Evolutionary conservation across 345 rosid species (phyloP).

Genomic region (Excoecaria agallocha): DNA sequence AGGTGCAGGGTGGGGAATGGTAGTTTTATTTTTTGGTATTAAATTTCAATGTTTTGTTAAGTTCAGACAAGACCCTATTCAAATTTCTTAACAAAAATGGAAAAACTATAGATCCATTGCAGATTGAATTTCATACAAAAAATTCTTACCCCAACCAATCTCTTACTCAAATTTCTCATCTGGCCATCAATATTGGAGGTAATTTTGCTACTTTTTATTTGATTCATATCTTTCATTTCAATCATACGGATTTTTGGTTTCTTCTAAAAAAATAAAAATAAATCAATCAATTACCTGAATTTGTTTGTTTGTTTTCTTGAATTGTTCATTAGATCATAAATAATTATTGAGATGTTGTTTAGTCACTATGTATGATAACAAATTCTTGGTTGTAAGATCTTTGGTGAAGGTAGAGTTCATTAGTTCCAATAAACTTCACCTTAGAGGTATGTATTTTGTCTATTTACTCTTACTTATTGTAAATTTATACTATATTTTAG

Average conservation of each 20-base stretch:
- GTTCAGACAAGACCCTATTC: neutral
- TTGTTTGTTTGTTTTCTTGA: neutral
- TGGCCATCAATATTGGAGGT: conserved; percentile 95
- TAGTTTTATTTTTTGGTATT: neutral
- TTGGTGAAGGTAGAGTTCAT: conserved; percentile 79
- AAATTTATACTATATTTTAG: too few species aligned
- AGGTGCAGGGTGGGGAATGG: neutral
- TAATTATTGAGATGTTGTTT: neutral
- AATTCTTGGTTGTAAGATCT: conserved; percentile 53
- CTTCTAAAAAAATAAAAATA: neutral
- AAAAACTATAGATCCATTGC: conserved; percentile 18
- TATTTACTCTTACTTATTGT: neutral
- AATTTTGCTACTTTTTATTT: conserved; percentile 1
- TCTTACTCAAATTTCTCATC: conserved; percentile 51
- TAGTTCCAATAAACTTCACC: conserved; percentile 48
- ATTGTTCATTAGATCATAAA: neutral
- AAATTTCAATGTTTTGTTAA: neutral
- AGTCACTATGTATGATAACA: neutral
- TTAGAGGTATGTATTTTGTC: conserved; percentile 42
- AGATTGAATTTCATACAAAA: neutral
- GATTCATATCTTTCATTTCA: neutral
- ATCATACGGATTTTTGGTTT: neutral
- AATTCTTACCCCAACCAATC: conserved; percentile 14
- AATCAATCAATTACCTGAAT: conserved; percentile 2
- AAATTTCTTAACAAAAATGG: neutral